Base-by-base conservation (phyloP, 495 filamentous ascomycete species). In the Pyrenopolyporus hunteri region DNA sequence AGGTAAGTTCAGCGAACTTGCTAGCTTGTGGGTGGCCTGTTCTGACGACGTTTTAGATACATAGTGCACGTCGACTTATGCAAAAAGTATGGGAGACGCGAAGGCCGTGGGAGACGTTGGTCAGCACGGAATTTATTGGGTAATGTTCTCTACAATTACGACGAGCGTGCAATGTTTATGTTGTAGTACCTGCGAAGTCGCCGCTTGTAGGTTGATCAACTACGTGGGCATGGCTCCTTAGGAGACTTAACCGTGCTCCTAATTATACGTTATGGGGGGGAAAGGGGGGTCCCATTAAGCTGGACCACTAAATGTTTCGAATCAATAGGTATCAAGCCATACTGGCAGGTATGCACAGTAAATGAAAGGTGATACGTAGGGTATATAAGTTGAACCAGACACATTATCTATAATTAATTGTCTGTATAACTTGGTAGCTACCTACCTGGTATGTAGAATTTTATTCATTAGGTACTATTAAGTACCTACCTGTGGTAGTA, bases 71-170 rank as follows among this genome's bases (percentile, higher is more conserved):
- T 36, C 70, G 71, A 4, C 66, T 90, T n/a, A 88, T 90, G 84
- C 77, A 89, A 73, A 76, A 74, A 61, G 85, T 85, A 28, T 89
- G 87, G 87, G 75, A 82, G 57, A 85, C 83, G 26, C 77, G 82
- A 48, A 76, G 75, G 59, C 76, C 83, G 35, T 88, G 85, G 84
- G 86, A 87, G 73, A 83, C 82, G 39, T 68, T 89, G 51, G 81
- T 83, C 25, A 75, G 77, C 58, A 86, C 83, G 25, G 86, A 88
- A 67, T 89, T 88, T 59, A 85, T 89, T 62, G 86, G 85, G 32
- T 74, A 58, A 68, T 47, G 36, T 54, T 48, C 44, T 31, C 9
- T n/a, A 37, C 25, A 47, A 47, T 19, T 28, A 20, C 11, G 42
- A 40, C 20, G 22, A 11, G 20, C 10, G 17, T 39, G 25, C 23